These are phyloP conservation scores for Coprinopsis sp. DNA, from an alignment of 768 basidiomycete genomes.

Conservation along the genomic window DNA sequence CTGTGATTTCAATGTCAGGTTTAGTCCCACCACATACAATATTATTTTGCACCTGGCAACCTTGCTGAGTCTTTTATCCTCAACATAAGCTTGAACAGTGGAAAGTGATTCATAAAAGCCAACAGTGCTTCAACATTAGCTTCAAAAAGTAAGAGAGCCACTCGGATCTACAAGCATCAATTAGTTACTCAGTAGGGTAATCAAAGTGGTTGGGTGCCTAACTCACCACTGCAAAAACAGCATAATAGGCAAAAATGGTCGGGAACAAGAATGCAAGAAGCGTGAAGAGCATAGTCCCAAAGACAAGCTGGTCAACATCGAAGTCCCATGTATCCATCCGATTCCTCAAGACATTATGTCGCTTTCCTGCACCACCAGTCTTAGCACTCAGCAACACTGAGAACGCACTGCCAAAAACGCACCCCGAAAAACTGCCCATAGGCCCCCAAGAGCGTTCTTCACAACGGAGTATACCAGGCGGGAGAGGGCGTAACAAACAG, in stretches of 20 bases:
- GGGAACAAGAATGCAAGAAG: constrained; percentile 77
- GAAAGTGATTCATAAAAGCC: constrained; percentile 88
- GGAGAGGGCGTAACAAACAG: constrained; percentile 62
- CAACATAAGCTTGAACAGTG: constrained; percentile 83
- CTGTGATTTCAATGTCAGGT: constrained; percentile 20
- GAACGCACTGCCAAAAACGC: constrained; percentile 4
- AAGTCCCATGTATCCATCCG: constrained; percentile 91
- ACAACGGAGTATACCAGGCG: constrained; percentile 58
- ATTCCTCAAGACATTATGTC: constrained; percentile 80
- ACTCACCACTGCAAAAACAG: constrained; percentile 66
- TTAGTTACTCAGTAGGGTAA: constrained; percentile 39
- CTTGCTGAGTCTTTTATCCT: constrained; percentile 79
- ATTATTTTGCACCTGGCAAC: constrained; percentile 58
- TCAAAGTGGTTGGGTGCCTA: not conserved
- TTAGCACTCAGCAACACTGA: not conserved
- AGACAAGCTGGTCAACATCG: constrained; percentile 89
- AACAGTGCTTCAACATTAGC: constrained; percentile 60
- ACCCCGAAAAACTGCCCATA: constrained; percentile 94
- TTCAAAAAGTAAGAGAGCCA: constrained; percentile 51
- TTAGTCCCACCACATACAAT: too few relatives aligned
- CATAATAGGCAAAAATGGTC: constrained; percentile 83
- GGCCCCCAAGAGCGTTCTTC: constrained; percentile 51
- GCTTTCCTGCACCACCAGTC: constrained; percentile 57
- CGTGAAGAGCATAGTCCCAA: constrained; percentile 88
- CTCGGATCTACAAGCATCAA: constrained; percentile 18